A percentile compares a stretch with the other conserved stretches of the same genome.
Conservation (phyloP, 2,329 filamentous ascomycete genomes). For the Talaromyces sp. region DNA sequence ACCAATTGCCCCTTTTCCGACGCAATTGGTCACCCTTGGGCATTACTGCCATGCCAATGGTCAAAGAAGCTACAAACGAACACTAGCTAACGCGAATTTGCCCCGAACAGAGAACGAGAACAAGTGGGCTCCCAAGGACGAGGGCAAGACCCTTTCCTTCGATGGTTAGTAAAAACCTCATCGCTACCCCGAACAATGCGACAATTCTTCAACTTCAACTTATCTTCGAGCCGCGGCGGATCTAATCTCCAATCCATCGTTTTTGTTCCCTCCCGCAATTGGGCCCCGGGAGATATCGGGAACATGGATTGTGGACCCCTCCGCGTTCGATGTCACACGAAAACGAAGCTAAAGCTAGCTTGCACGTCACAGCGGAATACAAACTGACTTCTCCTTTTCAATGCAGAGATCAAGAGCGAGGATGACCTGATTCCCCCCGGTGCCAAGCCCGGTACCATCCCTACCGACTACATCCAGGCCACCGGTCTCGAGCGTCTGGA, state of each 20-base stretch:
- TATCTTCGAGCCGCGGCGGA: conserved; percentile 5
- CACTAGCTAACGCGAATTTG: conserved; percentile 28
- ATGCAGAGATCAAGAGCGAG: conserved; percentile 75
- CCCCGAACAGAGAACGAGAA: conserved; percentile 35
- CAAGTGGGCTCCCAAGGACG: conserved; percentile 45
- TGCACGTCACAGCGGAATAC: background rate
- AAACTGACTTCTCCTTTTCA: conserved; percentile 22
- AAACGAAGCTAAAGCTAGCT: background rate
- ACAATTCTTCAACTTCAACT: conserved; percentile 16
- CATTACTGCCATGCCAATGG: background rate
- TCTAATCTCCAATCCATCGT: background rate
- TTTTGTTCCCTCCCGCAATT: conserved; percentile 6
- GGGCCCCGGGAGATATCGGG: conserved; percentile 10
- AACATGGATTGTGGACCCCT: conserved; percentile 16
- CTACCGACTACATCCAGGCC: conserved; percentile 91
- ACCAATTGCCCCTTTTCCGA: conserved; percentile 15
- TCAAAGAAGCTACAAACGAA: background rate
- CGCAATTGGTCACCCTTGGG: conserved; percentile 26
- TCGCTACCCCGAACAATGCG: conserved; percentile 4
- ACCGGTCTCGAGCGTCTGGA: conserved; percentile 98
- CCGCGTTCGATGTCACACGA: conserved; percentile 8
- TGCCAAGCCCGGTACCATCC: conserved; percentile 78
- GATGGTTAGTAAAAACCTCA: conserved; percentile 41
- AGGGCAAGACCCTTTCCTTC: conserved; percentile 49
- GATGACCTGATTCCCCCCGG: conserved; percentile 86